A percentile compares a stretch with the other conserved stretches of the same genome.
Evolutionary conservation across 768 basidiomycete genomes (phyloP).

Genomic region (Russula ochroleuca): DNA sequence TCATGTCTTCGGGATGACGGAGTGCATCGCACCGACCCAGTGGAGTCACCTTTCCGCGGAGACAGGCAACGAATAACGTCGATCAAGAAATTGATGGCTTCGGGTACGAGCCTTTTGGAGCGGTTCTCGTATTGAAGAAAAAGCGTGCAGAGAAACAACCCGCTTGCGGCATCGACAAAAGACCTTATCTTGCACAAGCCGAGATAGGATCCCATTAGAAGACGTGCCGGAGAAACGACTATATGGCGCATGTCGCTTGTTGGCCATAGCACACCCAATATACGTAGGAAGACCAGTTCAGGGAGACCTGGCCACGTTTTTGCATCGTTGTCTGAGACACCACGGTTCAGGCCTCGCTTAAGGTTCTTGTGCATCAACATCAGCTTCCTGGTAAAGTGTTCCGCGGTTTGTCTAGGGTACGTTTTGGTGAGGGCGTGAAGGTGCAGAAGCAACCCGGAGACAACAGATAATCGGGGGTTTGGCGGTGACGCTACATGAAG

Average conservation of each 20-base stretch:
- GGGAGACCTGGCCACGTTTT: constrained; percentile 87
- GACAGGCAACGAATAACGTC: constrained; percentile 69
- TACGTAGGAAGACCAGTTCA: constrained; percentile 75
- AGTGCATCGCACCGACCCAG: constrained; percentile 53
- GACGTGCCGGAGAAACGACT: constrained; percentile 78
- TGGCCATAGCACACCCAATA: constrained; percentile 83
- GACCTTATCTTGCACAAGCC: constrained; percentile 76
- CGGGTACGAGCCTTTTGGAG: constrained; percentile 86
- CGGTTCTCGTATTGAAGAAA: constrained; percentile 79
- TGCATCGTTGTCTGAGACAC: constrained; percentile 52
- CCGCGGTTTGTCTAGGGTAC: constrained; percentile 77
- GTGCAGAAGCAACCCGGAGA: constrained; percentile 71
- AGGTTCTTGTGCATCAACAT: constrained; percentile 93
- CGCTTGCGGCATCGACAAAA: constrained; percentile 70
- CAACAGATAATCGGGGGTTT: constrained; percentile 51
- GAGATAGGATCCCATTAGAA: constrained; percentile 90
- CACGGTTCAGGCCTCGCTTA: constrained; percentile 70
- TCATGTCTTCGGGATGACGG: constrained; percentile 72
- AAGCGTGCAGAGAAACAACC: constrained; percentile 84
- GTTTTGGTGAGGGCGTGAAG: constrained; percentile 70
- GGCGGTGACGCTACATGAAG: constrained; percentile 68
- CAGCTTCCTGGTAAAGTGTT: constrained; percentile 77
- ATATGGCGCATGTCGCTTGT: constrained; percentile 92
- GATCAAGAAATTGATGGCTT: constrained; percentile 77
- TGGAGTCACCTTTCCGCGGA: constrained; percentile 51